Base-by-base conservation (phyloP, 2,329 filamentous ascomycete genomes). In the Tetracladium maxilliforme region DNA sequence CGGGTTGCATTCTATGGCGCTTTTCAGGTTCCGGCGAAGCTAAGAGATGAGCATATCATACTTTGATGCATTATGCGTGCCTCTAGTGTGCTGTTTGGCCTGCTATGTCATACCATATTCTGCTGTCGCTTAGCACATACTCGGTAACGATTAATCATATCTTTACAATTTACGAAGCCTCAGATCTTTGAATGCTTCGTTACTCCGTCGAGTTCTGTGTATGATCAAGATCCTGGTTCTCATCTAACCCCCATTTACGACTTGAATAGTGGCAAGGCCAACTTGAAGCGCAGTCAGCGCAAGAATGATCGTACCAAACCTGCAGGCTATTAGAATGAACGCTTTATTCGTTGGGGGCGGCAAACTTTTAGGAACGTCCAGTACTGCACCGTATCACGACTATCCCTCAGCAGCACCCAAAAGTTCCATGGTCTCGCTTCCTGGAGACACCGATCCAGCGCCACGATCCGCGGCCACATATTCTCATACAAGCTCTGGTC, bases 401-500 rank as follows among this genome's bases (percentile, higher is more conserved):
- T 9, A 10, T 28, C 26, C 13, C 17, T 8, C 14, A 28, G 24
- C 5, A 28, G 14, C 6, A 28, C 26, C 26, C 26, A 28, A 22
- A 28, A 28, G 10, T 28, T 28, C 26, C 26, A 28, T n/a, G 26
- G 26, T 23, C 24, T 28, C 7, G 26, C 26, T 5, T 6, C 16
- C 19, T 28, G 20, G 12, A 28, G 21, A 17, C 24, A 22, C 12
- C 19, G 21, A 3, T 28, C 26, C 16, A 28, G 16, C 9, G 20
- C 26, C 6, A 24, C 11, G 12, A 28, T 28, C 13, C 26, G 23
- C 7, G 26, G n/a, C 26, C 26, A 28, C 10, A 28, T 12, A 12
- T 28, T 16, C 10, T 14, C 13, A 18, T 23, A 28, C 10, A 28
- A 14, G 10, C 24, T 22, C 10, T 16, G 21, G 14, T 21, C 20